These are phyloP conservation scores for Trifolium dubium DNA, from an alignment of 306 rosid species.

Conservation along the genomic window DNA sequence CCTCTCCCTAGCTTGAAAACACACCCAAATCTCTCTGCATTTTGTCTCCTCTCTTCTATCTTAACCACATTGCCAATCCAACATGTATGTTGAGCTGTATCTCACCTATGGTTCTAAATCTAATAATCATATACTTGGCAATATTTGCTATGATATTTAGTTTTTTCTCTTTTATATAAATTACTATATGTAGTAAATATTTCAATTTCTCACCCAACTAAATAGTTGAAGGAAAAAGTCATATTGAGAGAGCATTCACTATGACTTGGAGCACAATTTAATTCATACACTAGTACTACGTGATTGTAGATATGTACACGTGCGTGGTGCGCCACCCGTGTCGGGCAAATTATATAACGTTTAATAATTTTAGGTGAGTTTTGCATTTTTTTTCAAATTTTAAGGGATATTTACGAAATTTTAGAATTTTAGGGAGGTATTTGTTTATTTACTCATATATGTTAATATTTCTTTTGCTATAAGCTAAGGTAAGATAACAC, in stretches of 20 bases:
- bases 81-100: conserved; percentile 48
- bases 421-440: no score
- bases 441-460: no score
- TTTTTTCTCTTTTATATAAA: background rate
- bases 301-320: no score
- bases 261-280: background rate
- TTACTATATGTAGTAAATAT: background rate
- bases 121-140: background rate
- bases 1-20: background rate
- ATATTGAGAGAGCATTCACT: background rate
- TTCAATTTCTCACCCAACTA: background rate
- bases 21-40: conserved; percentile 43
- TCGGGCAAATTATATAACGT: no score
- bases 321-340: no score
- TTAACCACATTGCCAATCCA: conserved; percentile 20
- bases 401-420: no score
- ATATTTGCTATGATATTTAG: background rate
- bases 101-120: conserved; percentile 13
- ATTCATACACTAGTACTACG: no score
- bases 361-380: no score
- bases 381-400: no score
- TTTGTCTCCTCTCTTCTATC: conserved; percentile 51
- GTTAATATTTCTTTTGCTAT: no score
- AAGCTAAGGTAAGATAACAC: no score
- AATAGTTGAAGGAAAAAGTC: background rate